These are phyloP conservation scores for Tolypocladium nubicola DNA, from an alignment of 2,329 filamentous ascomycete species.

Conservation along the genomic window DNA sequence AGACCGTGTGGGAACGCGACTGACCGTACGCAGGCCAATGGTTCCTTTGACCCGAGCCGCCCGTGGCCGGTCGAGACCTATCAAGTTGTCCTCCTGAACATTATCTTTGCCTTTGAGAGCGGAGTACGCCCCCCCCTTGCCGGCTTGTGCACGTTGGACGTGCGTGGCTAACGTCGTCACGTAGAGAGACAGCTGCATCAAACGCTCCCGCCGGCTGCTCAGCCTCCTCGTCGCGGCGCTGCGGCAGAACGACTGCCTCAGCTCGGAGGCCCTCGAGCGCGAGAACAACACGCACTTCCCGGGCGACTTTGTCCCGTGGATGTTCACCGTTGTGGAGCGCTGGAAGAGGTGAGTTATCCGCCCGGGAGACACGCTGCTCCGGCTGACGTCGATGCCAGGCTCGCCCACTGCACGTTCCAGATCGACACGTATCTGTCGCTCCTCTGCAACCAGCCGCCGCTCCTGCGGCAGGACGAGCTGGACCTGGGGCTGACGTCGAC, in stretches of 20 bases:
- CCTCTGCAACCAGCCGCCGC: conserved; percentile 18
- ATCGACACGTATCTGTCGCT: conserved; percentile 26
- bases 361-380: background rate
- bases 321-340: conserved; percentile 17
- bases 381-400: conserved; percentile 11
- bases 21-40: conserved; percentile 1
- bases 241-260: conserved; percentile 25
- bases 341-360: conserved; percentile 22
- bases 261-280: conserved; percentile 18
- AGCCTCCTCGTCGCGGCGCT: conserved; percentile 22
- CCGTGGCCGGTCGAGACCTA: conserved; percentile 20
- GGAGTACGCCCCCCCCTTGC: conserved; percentile 15
- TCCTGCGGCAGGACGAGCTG: conserved; percentile 25
- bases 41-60: conserved; percentile 7
- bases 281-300: conserved; percentile 24
- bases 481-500: conserved; percentile 22
- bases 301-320: conserved; percentile 26
- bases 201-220: conserved; percentile 20
- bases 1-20: background rate
- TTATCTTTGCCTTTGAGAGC: conserved; percentile 27
- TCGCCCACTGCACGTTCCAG: conserved; percentile 24
- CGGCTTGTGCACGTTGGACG: accelerated
- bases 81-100: conserved; percentile 23
- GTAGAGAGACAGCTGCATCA: conserved; percentile 22
- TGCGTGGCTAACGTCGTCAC: background rate